A percentile compares a stretch with the other conserved stretches of the same genome.
Evolutionary conservation across 768 basidiomycete genomes (phyloP).

Genomic region (Melanogaster broomeanus): DNA sequence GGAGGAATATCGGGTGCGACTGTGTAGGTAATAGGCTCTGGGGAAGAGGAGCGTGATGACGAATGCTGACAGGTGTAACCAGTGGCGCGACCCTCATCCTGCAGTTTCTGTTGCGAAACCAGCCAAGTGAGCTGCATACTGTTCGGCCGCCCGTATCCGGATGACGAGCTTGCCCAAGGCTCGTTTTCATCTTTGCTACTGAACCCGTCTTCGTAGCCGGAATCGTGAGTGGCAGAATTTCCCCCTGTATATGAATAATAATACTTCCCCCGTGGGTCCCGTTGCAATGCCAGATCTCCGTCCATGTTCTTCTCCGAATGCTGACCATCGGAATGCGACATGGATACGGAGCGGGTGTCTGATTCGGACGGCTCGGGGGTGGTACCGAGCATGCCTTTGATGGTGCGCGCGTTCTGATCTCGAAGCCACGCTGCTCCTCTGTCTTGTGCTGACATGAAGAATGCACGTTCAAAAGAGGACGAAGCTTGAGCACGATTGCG

Average conservation of each 20-base stretch:
- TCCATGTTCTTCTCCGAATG: slow-evolving; percentile 44
- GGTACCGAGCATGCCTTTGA: slow-evolving; percentile 59
- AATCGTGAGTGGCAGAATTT: slow-evolving; percentile 52
- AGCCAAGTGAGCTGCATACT: slow-evolving; percentile 71
- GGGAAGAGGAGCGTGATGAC: slow-evolving; percentile 9
- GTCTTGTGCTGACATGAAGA: slow-evolving; percentile 52
- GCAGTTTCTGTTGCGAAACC: slow-evolving; percentile 48
- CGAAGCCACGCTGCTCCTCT: slow-evolving; percentile 80
- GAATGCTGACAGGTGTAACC: slow-evolving; percentile 10
- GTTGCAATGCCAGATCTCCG: slow-evolving; percentile 67
- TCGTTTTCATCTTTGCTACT: slow-evolving; percentile 36
- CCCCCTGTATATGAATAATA: slow-evolving; percentile 71
- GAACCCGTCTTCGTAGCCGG: slow-evolving; percentile 52
- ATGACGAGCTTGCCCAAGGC: slow-evolving; percentile 25
- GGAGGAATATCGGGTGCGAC: slow-evolving; percentile 43
- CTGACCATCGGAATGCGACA: slow-evolving; percentile 29
- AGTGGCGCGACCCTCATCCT: slow-evolving; percentile 18
- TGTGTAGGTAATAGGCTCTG: slow-evolving; percentile 13
- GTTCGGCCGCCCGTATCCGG: slow-evolving; percentile 51
- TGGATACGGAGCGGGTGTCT: slow-evolving; percentile 47
- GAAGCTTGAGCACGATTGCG: slow-evolving; percentile 38
- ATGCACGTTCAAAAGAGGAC: slow-evolving; percentile 40
- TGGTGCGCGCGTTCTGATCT: slow-evolving; percentile 73
- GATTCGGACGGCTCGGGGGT: slow-evolving; percentile 59
- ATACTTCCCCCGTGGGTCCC: slow-evolving; percentile 68